A percentile compares a stretch with the other conserved stretches of the same genome.
Evolutionary conservation across 176 grass and related monocot genomes (phyloP).

Genomic region (Phragmites australis): DNA sequence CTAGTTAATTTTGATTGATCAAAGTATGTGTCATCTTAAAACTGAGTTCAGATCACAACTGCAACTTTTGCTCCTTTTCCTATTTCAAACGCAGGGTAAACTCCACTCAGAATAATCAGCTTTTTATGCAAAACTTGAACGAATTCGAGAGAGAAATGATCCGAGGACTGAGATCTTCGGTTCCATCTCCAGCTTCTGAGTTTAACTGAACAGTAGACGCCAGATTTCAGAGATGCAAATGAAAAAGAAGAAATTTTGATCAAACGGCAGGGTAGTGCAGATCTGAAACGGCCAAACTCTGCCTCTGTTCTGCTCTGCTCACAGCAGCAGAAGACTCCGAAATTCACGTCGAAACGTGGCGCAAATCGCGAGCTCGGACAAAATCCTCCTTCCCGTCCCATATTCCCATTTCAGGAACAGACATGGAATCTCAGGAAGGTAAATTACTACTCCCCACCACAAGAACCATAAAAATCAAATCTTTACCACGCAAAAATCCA

Average conservation of each 20-base stretch:
- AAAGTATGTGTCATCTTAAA: too few relatives aligned
- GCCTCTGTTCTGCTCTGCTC: background rate
- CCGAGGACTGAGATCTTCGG: slow-evolving; percentile 17
- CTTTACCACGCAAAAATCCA: background rate
- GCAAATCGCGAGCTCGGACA: slow-evolving; percentile 33
- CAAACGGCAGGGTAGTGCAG: background rate
- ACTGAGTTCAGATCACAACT: background rate
- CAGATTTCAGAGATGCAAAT: background rate
- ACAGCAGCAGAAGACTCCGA: slow-evolving; percentile 29
- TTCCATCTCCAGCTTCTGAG: background rate
- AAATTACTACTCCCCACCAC: background rate
- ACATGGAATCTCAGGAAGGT: background rate
- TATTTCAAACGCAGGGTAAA: background rate
- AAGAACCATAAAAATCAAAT: background rate
- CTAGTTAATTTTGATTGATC: background rate
- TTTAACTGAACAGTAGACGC: background rate
- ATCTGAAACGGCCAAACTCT: slow-evolving; percentile 32
- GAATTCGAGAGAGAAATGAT: background rate
- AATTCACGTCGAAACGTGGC: slow-evolving; percentile 35
- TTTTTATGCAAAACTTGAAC: background rate
- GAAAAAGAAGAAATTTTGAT: background rate
- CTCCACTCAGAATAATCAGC: background rate
- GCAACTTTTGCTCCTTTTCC: background rate
- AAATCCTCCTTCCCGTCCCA: slow-evolving; percentile 21
- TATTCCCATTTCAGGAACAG: slow-evolving; percentile 33